Evolutionary conservation across 208 protist genomes (phyloP).

Genomic region (Acanthamoeba sp.): DNA sequence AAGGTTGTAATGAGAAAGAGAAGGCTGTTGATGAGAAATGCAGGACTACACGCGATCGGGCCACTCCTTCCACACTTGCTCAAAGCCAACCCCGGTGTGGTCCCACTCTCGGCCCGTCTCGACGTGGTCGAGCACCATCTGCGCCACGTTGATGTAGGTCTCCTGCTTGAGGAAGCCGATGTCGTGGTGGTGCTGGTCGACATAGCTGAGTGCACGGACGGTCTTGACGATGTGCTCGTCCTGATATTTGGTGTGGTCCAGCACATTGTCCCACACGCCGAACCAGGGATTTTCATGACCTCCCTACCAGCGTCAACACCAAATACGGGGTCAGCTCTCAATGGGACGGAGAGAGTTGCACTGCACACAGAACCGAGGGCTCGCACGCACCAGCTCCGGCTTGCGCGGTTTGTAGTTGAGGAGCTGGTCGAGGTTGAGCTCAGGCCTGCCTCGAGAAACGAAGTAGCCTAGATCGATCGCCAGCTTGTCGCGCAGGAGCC

Average conservation of each 20-base stretch:
- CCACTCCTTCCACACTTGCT: neutral
- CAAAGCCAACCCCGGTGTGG: neutral
- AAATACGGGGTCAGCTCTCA: no score
- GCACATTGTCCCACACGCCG: neutral
- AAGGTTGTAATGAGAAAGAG: no score
- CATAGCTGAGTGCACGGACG: conserved; percentile 21
- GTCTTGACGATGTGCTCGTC: conserved; percentile 62
- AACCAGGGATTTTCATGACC: conserved; percentile 12
- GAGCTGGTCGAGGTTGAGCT: conserved; percentile 39
- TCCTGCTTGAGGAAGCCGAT: conserved; percentile 26
- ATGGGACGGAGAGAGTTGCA: no score
- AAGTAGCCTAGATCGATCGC: conserved; percentile 36
- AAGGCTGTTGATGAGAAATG: no score
- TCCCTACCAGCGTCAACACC: neutral
- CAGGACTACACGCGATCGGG: no score
- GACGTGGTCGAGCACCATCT: neutral
- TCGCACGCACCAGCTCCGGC: neutral
- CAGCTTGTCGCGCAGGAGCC: conserved; percentile 11
- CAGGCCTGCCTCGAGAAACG: neutral
- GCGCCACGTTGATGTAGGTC: neutral
- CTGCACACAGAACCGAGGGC: neutral
- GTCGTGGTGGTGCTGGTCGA: conserved; percentile 52
- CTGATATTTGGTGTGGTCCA: neutral
- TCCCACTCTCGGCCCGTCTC: neutral
- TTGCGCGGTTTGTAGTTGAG: conserved; percentile 7